Percentiles rank a stretch among this genome's conserved stretches.
These are phyloP conservation scores for Plasmodium berghei DNA, from an alignment of 169 alveolate genomes.

Conservation along the genomic window DNA sequence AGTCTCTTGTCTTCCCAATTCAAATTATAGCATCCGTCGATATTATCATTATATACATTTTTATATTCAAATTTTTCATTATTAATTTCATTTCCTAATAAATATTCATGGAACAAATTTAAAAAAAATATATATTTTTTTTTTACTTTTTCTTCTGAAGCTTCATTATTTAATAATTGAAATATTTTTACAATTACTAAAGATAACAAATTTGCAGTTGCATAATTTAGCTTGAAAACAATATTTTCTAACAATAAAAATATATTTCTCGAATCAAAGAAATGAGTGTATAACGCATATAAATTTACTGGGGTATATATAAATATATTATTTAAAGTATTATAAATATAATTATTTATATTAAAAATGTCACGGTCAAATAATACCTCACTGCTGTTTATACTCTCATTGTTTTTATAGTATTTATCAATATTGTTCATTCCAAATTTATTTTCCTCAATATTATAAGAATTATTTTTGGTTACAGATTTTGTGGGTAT, in stretches of 20 bases:
- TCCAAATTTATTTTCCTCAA: neutral
- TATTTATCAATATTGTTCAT: neutral
- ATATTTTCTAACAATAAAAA: conserved; percentile 42
- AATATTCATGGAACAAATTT: conserved; percentile 42
- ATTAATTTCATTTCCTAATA: conserved; percentile 49
- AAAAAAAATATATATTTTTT: conserved; percentile 18
- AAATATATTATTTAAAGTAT: conserved; percentile 21
- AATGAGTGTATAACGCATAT: conserved; percentile 42
- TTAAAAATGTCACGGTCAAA: conserved; percentile 22
- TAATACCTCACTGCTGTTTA: neutral
- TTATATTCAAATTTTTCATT: conserved; percentile 6
- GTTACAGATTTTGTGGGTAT: neutral
- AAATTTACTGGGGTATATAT: conserved; percentile 63
- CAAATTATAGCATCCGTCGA: conserved; percentile 11
- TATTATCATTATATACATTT: neutral
- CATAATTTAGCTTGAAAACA: conserved; percentile 24
- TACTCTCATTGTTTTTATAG: neutral
- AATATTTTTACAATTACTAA: conserved; percentile 33
- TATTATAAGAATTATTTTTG: neutral
- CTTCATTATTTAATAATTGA: conserved; percentile 17
- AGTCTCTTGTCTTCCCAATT: conserved; percentile 22
- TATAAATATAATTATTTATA: conserved; percentile 41
- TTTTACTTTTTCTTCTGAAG: conserved; percentile 22
- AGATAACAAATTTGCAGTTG: conserved; percentile 29
- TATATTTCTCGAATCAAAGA: conserved; percentile 31